These are phyloP conservation scores for Phytophthora pini DNA, from an alignment of 352 stramenopile species.

Conservation along the genomic window DNA sequence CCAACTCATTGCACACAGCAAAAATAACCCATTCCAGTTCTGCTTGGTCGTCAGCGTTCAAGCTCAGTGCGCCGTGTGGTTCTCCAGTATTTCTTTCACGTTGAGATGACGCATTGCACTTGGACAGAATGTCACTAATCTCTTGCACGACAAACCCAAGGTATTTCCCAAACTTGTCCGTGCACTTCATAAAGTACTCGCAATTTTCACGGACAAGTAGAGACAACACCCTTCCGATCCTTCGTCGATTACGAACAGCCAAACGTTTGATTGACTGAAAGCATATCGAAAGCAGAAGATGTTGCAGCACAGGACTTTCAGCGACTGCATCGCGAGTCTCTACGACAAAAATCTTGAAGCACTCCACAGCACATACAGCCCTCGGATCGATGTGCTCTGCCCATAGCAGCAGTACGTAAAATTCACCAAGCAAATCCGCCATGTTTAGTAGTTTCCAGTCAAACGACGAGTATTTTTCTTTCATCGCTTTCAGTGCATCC, in stretches of 20 bases:
- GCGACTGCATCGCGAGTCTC: slow-evolving; percentile 52
- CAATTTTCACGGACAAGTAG: slow-evolving; percentile 68
- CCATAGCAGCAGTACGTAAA: slow-evolving; percentile 64
- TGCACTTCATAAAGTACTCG: slow-evolving; percentile 65
- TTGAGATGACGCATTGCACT: slow-evolving; percentile 14
- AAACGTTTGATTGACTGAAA: slow-evolving; percentile 71
- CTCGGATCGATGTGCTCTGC: slow-evolving; percentile 47
- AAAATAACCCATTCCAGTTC: slow-evolving; percentile 84
- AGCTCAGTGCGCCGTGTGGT: slow-evolving; percentile 6
- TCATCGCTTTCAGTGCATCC: slow-evolving; percentile 63
- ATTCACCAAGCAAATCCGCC: slow-evolving; percentile 61
- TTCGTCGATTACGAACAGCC: slow-evolving; percentile 34
- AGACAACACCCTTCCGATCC: slow-evolving; percentile 47
- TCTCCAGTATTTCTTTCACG: neutral
- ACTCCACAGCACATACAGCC: slow-evolving; percentile 64
- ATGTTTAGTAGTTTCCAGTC: slow-evolving; percentile 72
- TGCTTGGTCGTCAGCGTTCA: slow-evolving; percentile 64
- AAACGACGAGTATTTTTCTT: slow-evolving; percentile 71
- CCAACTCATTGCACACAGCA: slow-evolving; percentile 78
- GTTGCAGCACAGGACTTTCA: slow-evolving; percentile 55
- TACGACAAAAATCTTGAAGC: slow-evolving; percentile 66
- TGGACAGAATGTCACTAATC: slow-evolving; percentile 69
- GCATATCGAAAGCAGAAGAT: slow-evolving; percentile 72
- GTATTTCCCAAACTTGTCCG: slow-evolving; percentile 83
- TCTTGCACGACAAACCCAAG: slow-evolving; percentile 79